phyloP scores from a whole-genome alignment of 306 rosid genomes.

The Gleditsia sinensis region DNA sequence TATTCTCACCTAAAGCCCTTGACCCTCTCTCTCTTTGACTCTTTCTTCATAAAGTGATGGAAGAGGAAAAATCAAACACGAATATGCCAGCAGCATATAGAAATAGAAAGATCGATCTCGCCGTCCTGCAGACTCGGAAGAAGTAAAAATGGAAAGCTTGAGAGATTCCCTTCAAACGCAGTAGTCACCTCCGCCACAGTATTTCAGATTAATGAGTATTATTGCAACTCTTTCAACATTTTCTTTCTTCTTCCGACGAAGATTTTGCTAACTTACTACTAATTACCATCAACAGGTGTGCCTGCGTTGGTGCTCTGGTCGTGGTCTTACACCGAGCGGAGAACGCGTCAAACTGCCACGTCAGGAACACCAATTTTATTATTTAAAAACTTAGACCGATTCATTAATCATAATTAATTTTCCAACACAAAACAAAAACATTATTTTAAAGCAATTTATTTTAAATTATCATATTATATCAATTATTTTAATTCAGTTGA shows the following conservation, averaged over 20 bases:
- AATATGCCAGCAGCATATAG: constrained; percentile 43
- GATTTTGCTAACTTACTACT: neutral
- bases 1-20: constrained; percentile 72
- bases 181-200: neutral
- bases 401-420: no score
- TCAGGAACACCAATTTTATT: no score
- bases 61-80: constrained; percentile 49
- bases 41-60: constrained; percentile 28
- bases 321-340: neutral
- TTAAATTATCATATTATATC: no score
- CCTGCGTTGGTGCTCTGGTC: neutral
- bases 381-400: no score
- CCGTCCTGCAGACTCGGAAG: constrained; percentile 25
- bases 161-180: neutral
- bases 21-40: constrained; percentile 52
- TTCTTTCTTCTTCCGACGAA: neutral
- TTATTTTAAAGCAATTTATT: no score
- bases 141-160: neutral
- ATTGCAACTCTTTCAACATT: neutral
- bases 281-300: neutral
- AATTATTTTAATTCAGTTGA: neutral
- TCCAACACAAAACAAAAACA: no score
- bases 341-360: constrained; percentile 61
- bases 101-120: constrained; percentile 11
- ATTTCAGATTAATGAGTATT: neutral